Evolutionary conservation across 768 basidiomycete genomes (phyloP).

Genomic region (Leccinum aurantiacum): DNA sequence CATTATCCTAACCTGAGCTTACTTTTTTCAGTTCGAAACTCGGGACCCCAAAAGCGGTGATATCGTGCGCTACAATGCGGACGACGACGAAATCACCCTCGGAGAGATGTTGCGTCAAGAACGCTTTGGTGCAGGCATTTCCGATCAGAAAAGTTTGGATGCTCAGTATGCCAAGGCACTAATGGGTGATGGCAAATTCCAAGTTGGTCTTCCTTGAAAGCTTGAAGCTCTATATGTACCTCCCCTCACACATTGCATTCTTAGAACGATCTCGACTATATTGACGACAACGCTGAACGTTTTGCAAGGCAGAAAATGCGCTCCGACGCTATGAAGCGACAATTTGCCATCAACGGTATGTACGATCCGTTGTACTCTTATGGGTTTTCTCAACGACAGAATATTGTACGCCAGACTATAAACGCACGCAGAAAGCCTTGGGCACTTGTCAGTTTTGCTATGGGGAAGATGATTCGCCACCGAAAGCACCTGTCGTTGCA

Average conservation of each 20-base stretch:
- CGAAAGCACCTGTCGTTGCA: conserved; percentile 84
- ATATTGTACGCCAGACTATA: conserved; percentile 66
- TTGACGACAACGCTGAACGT: conserved; percentile 95
- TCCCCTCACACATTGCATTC: background rate
- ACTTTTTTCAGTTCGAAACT: conserved; percentile 66
- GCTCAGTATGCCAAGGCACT: conserved; percentile 86
- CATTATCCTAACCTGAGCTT: background rate
- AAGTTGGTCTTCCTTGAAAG: conserved; percentile 45
- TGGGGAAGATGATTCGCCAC: conserved; percentile 87
- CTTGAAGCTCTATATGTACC: background rate
- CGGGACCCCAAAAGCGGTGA: conserved; percentile 91
- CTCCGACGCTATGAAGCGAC: conserved; percentile 92
- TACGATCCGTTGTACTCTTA: background rate
- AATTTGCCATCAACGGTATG: conserved; percentile 93
- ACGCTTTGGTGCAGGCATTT: conserved; percentile 81
- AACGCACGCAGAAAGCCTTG: conserved; percentile 87
- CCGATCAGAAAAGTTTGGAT: conserved; percentile 91
- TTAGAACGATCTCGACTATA: conserved; percentile 87
- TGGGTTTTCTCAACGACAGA: conserved; percentile 1
- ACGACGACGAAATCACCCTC: conserved; percentile 83
- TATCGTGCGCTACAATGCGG: conserved; percentile 82
- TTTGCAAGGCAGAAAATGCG: conserved; percentile 94
- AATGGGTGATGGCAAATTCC: conserved; percentile 83
- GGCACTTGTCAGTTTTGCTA: conserved; percentile 87
- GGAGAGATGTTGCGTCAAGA: conserved; percentile 95